These are phyloP conservation scores for Apocynum venetum DNA, from an alignment of 257 asterid species.

Conservation along the genomic window DNA sequence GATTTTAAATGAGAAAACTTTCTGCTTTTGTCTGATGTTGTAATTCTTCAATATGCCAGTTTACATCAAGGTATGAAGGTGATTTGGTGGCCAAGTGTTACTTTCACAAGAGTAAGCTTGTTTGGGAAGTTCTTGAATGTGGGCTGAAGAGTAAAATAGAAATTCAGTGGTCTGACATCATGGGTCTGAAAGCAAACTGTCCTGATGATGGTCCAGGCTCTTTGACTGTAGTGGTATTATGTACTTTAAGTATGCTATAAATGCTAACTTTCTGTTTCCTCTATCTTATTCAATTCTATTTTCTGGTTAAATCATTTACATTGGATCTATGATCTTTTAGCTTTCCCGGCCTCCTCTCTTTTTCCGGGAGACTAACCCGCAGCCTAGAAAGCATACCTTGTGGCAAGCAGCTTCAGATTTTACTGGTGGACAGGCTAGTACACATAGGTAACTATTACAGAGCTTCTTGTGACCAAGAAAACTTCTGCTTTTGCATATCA, in stretches of 20 bases:
- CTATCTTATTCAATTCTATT: background rate
- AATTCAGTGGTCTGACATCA: constrained; percentile 83
- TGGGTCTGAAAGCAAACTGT: constrained; percentile 60
- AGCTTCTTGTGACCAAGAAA: background rate
- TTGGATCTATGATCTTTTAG: constrained; percentile 31
- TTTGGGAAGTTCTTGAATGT: constrained; percentile 88
- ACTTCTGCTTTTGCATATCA: background rate
- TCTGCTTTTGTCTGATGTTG: constrained; percentile 17
- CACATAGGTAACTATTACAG: constrained; percentile 38
- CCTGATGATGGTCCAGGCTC: constrained; percentile 56
- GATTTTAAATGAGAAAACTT: background rate
- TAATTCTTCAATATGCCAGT: constrained; percentile 45
- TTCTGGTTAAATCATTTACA: constrained; percentile 3
- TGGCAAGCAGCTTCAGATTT: constrained; percentile 81
- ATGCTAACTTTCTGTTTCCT: background rate
- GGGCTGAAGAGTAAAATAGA: constrained; percentile 87
- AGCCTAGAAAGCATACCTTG: constrained; percentile 83
- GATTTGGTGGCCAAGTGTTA: constrained; percentile 94
- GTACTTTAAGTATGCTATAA: background rate
- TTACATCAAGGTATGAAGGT: constrained; percentile 64
- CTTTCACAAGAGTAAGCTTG: constrained; percentile 85
- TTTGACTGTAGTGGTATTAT: constrained; percentile 63
- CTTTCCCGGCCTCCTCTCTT: constrained; percentile 67
- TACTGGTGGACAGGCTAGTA: constrained; percentile 81
- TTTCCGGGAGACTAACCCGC: constrained; percentile 78